Evolutionary conservation across 164 flowering plant genomes (phyloP).

Genomic region (Echeveria elegans): DNA sequence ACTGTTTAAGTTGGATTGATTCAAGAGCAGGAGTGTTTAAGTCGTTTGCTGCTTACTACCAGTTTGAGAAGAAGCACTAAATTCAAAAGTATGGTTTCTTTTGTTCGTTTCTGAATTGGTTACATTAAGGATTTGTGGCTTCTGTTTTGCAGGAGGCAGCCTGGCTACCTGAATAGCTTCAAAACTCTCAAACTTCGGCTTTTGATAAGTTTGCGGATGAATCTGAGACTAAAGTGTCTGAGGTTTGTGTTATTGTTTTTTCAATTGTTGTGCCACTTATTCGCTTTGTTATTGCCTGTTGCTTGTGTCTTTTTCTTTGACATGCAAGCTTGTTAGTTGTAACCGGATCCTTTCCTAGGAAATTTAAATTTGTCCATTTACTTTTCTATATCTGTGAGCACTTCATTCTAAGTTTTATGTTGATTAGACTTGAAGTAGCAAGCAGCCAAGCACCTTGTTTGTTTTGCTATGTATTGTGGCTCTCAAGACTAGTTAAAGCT

Average conservation of each 20-base stretch:
- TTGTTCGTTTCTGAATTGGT: background rate
- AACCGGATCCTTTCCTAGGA: background rate
- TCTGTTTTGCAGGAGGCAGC: conserved; percentile 38
- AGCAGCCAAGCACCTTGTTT: too few relatives aligned
- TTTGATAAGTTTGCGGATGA: conserved; percentile 15
- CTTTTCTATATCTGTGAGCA: background rate
- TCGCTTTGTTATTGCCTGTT: background rate
- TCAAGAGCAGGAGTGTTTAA: background rate
- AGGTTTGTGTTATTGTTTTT: conserved; percentile 15
- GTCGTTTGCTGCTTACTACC: background rate
- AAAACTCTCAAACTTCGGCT: conserved; percentile 22
- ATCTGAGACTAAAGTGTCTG: conserved; percentile 12
- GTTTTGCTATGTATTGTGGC: too few relatives aligned
- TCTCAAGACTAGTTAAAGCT: too few relatives aligned
- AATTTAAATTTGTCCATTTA: background rate
- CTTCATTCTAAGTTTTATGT: background rate
- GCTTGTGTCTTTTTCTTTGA: background rate
- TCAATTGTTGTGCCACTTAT: background rate
- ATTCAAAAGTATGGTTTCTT: too few relatives aligned
- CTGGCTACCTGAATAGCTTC: conserved; percentile 76
- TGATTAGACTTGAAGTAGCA: too few relatives aligned
- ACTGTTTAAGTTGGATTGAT: background rate
- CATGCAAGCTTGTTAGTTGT: background rate
- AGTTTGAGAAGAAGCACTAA: too few relatives aligned
- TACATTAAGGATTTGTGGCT: background rate